Conservation (phyloP, 495 filamentous ascomycete genomes). For the Hyphodiscus hymeniophilus region DNA sequence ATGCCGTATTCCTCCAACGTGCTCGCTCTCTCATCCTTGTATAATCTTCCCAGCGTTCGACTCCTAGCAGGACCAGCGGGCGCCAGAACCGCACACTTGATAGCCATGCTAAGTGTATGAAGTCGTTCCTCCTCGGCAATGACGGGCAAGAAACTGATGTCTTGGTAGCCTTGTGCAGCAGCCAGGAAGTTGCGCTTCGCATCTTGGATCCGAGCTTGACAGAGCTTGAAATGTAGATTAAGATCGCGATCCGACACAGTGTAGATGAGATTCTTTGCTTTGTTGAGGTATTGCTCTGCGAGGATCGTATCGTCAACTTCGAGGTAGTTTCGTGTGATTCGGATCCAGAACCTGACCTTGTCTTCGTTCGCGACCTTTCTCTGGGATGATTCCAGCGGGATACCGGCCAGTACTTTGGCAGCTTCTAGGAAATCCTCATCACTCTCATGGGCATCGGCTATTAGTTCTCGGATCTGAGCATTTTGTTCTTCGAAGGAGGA, state of each 20-base stretch:
- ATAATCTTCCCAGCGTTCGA: constrained; percentile 68
- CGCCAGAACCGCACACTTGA: constrained; percentile 88
- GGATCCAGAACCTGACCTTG: constrained; percentile 77
- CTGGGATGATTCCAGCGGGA: constrained; percentile 82
- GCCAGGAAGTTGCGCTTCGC: constrained; percentile 86
- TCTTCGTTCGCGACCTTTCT: constrained; percentile 70
- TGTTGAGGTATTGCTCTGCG: constrained; percentile 83
- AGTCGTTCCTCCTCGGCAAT: constrained; percentile 77
- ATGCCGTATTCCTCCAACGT: constrained; percentile 76
- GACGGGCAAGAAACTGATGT: constrained; percentile 62
- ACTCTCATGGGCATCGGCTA: constrained; percentile 75
- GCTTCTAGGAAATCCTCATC: constrained; percentile 74
- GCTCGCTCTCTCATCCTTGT: constrained; percentile 84
- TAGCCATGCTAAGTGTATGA: constrained; percentile 78
- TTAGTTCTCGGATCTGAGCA: constrained; percentile 63
- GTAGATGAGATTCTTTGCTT: constrained; percentile 84
- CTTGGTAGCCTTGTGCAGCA: constrained; percentile 79
- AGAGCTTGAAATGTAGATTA: constrained; percentile 78
- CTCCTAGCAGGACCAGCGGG: constrained; percentile 84
- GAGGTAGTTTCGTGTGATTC: constrained; percentile 89
- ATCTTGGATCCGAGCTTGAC: constrained; percentile 88
- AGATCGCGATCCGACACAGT: constrained; percentile 61
- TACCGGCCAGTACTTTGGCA: constrained; percentile 69
- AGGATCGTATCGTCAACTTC: constrained; percentile 87
- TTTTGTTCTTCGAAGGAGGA: constrained; percentile 78